Percentiles rank a stretch among this genome's conserved stretches.
Conservation (phyloP, 805 yeast species). For the Candida dajiaensis region DNA sequence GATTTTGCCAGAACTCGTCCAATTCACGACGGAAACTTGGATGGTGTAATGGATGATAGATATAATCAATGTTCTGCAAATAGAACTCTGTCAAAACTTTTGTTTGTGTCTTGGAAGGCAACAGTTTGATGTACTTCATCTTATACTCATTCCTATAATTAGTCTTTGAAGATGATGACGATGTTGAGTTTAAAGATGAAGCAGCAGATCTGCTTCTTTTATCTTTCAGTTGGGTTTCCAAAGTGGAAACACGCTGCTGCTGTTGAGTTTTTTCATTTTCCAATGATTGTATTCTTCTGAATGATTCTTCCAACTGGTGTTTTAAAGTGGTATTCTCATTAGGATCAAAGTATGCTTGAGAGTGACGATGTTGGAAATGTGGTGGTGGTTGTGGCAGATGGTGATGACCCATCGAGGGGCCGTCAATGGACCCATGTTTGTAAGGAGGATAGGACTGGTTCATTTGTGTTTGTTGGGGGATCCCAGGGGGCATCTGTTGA, state of each 20-base stretch:
- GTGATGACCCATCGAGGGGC: neutral
- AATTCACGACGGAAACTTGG: slow-evolving; percentile 19
- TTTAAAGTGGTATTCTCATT: slow-evolving; percentile 4
- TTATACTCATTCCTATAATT: slow-evolving; percentile 11
- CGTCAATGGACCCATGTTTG: neutral
- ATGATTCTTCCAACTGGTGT: slow-evolving; percentile 13
- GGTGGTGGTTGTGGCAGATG: neutral
- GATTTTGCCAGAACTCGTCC: slow-evolving; percentile 17
- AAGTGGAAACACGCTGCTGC: slow-evolving; percentile 3
- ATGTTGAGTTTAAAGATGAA: neutral
- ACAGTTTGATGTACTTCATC: slow-evolving; percentile 13
- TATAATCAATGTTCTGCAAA: slow-evolving; percentile 23
- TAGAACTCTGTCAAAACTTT: slow-evolving; percentile 23
- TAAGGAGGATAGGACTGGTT: neutral
- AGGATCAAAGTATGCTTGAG: slow-evolving; percentile 1
- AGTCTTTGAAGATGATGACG: neutral
- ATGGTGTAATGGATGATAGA: slow-evolving; percentile 26
- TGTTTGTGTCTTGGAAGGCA: slow-evolving; percentile 22
- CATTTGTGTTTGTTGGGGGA: neutral
- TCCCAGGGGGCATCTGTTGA: neutral
- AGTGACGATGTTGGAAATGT: slow-evolving; percentile 1
- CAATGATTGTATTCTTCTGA: slow-evolving; percentile 10
- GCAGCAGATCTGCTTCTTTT: neutral
- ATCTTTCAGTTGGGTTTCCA: slow-evolving; percentile 9
- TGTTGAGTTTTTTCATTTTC: slow-evolving; percentile 12